Conservation (phyloP, 2,329 filamentous ascomycete species). For the Fusarium paranaense region DNA sequence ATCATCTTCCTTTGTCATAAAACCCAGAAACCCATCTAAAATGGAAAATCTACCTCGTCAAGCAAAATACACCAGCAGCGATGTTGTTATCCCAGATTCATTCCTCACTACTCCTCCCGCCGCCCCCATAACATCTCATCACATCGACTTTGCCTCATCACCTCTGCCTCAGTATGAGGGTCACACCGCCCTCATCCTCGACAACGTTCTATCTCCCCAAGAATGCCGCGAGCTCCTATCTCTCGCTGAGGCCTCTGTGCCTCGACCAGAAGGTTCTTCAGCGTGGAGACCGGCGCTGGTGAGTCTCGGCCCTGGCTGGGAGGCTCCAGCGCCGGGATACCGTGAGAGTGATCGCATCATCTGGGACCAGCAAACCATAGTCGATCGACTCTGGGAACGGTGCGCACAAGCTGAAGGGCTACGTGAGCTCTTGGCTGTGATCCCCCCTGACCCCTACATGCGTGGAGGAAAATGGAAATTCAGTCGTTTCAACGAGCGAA, state of each 20-base stretch:
- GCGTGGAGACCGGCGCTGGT: slow-evolving; percentile 78
- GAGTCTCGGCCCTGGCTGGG: slow-evolving; percentile 71
- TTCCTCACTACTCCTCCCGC: slow-evolving; percentile 59
- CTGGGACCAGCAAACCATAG: slow-evolving; percentile 74
- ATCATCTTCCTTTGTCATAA: not conserved
- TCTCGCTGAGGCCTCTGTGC: slow-evolving; percentile 65
- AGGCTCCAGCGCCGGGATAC: slow-evolving; percentile 65
- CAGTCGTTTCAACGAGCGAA: slow-evolving; percentile 73
- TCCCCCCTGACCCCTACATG: slow-evolving; percentile 45
- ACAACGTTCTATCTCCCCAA: slow-evolving; percentile 63
- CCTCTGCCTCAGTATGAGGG: slow-evolving; percentile 63
- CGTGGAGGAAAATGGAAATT: slow-evolving; percentile 55
- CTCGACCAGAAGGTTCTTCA: slow-evolving; percentile 35
- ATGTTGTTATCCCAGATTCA: slow-evolving; percentile 52
- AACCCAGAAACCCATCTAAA: slow-evolving; percentile 11
- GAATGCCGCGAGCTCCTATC: slow-evolving; percentile 71
- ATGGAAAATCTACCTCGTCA: not conserved
- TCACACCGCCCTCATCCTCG: slow-evolving; percentile 68
- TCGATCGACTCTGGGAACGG: slow-evolving; percentile 71
- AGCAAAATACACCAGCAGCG: slow-evolving; percentile 46
- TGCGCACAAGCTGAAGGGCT: slow-evolving; percentile 59
- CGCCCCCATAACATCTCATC: slow-evolving; percentile 53
- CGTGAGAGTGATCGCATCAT: slow-evolving; percentile 83
- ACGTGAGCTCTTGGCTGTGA: slow-evolving; percentile 51
- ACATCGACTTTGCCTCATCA: slow-evolving; percentile 65